Conservation (phyloP, 2,329 filamentous ascomycete species). For the Diaporthe vexans region DNA sequence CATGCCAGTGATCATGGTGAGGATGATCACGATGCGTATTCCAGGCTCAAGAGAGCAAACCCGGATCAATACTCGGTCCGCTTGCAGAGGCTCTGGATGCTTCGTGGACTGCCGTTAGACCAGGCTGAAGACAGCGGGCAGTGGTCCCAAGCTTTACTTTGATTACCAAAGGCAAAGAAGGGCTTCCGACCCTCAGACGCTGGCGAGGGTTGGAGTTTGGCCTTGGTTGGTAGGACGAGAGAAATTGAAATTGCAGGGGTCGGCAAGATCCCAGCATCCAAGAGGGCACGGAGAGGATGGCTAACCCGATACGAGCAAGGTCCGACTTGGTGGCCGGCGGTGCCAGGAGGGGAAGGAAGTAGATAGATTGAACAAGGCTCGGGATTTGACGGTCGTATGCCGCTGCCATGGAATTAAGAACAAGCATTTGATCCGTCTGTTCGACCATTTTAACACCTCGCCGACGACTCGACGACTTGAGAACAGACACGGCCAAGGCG, state of each 20-base stretch:
- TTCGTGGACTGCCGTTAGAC: neutral
- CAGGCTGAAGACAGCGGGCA: constrained; percentile 31
- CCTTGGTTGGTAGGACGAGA: constrained; percentile 16
- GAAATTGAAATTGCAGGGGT: constrained; percentile 40
- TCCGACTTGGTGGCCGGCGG: constrained; percentile 5
- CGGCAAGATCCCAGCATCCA: constrained; percentile 27
- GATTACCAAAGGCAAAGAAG: constrained; percentile 21
- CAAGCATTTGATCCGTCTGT: neutral
- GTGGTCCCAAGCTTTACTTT: constrained; percentile 6
- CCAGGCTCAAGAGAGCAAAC: neutral
- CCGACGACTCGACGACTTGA: neutral
- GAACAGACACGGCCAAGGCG: constrained; percentile 14
- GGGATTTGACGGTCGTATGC: neutral
- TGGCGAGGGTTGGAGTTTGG: constrained; percentile 26
- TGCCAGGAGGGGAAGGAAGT: constrained; percentile 21
- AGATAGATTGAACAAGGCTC: constrained; percentile 19
- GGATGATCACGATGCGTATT: neutral
- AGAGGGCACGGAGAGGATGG: neutral
- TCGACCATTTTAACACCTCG: neutral
- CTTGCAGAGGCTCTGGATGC: neutral
- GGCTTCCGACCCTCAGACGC: neutral
- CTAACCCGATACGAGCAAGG: constrained; percentile 6
- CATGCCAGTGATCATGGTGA: neutral
- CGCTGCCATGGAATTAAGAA: neutral
- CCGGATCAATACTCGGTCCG: constrained; percentile 13